Percentiles rank a stretch among this genome's conserved stretches.
Evolutionary conservation across 805 yeast species (phyloP).

Genomic region (Candida berthetii): DNA sequence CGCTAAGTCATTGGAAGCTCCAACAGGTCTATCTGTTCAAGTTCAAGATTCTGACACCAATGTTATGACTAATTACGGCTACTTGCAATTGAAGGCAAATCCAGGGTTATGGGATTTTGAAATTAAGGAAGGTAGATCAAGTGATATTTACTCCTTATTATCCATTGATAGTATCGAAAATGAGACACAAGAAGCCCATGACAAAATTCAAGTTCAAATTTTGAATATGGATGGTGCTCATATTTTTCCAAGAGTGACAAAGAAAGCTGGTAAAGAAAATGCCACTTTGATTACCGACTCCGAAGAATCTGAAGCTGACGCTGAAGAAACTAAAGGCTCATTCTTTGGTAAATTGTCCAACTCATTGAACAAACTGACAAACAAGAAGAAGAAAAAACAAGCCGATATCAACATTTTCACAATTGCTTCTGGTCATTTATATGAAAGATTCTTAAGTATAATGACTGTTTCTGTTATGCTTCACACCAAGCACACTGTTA

Average conservation of each 20-base stretch:
- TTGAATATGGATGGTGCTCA: conserved; percentile 39
- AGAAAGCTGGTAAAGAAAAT: conserved; percentile 33
- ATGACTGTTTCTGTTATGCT: conserved; percentile 75
- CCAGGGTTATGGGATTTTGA: conserved; percentile 67
- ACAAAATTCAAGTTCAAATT: conserved; percentile 25
- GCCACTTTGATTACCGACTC: conserved; percentile 9
- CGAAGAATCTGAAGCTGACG: conserved; percentile 4
- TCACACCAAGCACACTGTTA: conserved; percentile 58
- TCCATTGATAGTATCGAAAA: conserved; percentile 21
- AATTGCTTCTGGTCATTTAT: conserved; percentile 76
- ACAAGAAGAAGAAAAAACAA: conserved; percentile 14
- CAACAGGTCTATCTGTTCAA: conserved; percentile 17
- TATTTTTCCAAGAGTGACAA: conserved; percentile 38
- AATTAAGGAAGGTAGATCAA: conserved; percentile 36
- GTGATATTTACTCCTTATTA: conserved; percentile 33
- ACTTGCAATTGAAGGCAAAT: conserved; percentile 67
- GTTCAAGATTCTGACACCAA: conserved; percentile 43
- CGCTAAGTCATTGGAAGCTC: conserved; percentile 17
- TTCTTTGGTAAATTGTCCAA: neutral
- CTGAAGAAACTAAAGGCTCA: neutral
- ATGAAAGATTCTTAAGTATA: conserved; percentile 68
- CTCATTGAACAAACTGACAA: neutral
- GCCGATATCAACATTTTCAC: conserved; percentile 77
- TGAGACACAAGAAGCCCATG: conserved; percentile 1
- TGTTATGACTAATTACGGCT: conserved; percentile 79